Base-by-base conservation (phyloP, 2,329 filamentous ascomycete species). In the Pyricularia pennisetigena region DNA sequence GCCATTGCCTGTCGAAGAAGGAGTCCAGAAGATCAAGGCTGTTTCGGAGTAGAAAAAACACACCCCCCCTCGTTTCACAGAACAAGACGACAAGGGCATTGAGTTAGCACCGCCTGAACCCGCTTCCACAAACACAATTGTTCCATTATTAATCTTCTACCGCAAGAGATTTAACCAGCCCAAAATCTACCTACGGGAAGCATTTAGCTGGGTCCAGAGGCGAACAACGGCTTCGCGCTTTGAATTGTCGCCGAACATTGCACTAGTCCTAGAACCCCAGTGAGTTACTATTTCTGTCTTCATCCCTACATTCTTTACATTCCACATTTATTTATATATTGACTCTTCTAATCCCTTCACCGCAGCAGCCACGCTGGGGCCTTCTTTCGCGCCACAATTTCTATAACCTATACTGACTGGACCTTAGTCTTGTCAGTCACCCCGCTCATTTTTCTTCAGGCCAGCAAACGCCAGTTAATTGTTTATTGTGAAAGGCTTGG, bases 81-180 rank as follows among this genome's bases (percentile, higher is more conserved):
- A 30, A 67, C 16, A 59, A 14, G 9, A 23, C 12, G 29, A 23
- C 41, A 49, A 23, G 49, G 62, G 30, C 30, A 64, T 29, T 29
- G 24, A 41, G 49, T 23, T 35, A 49, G 23, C 35, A 66, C 26
- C n/a, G 35, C 64, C 35, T 20, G 65, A 57, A 24, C 10, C 26
- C 26, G 9, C 54, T 59, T 35, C 9, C 23, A 54, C 54, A 16
- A 59, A 59, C 26, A 14, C 49, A 49, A 61, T 28, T 30, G 28
- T 23, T 20, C 49, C 65, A 67, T 67, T 61, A 61, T 30, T 67
- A 67, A 67, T 59, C 65, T 67, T 67, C 26, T 59, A 12, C 8
- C 30, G 28, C 29, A n/a, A 57, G 26, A 29, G 16, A 66, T 67
- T 57, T 30, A 8, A 67, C 14, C 26, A 26, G 26, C 65, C n/a